Conservation (phyloP, 176 grass and related monocot species). For the bread wheat (Triticum aestivum) region DNA sequence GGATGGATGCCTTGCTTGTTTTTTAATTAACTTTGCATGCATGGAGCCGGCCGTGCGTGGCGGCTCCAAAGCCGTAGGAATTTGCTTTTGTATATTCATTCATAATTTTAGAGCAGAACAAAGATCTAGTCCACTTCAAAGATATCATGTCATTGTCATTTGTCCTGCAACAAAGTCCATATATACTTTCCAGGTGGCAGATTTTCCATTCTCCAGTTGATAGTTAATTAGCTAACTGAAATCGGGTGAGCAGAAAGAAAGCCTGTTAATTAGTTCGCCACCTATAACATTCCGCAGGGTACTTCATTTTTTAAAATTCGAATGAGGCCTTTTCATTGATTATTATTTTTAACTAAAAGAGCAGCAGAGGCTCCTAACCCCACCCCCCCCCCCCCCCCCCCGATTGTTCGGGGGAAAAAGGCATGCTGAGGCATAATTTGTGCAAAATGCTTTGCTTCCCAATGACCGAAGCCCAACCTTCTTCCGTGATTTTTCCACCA, state of each 20-base stretch:
- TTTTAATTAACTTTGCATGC: slow-evolving; percentile 33
- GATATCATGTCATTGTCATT: neutral
- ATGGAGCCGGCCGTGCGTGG: neutral
- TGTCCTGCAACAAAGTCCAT: neutral
- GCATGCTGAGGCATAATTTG: no score
- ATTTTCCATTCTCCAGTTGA: neutral
- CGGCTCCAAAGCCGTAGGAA: slow-evolving; percentile 14
- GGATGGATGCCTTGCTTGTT: slow-evolving; percentile 36
- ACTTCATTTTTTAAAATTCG: no score
- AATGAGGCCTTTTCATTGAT: no score
- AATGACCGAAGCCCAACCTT: no score
- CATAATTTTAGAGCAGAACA: neutral
- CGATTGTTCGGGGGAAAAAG: no score
- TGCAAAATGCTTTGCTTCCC: no score
- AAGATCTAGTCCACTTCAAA: neutral
- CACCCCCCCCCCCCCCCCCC: no score
- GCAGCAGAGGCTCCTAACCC: no score
- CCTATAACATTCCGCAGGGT: neutral
- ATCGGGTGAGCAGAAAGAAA: neutral
- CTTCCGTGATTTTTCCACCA: no score
- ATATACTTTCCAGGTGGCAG: neutral
- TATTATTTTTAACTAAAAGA: no score
- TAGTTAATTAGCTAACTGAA: neutral
- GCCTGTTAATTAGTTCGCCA: no score
- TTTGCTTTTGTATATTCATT: slow-evolving; percentile 22